Base-by-base conservation (phyloP, 352 stramenopile genomes). In the Peronospora tabacina region DNA sequence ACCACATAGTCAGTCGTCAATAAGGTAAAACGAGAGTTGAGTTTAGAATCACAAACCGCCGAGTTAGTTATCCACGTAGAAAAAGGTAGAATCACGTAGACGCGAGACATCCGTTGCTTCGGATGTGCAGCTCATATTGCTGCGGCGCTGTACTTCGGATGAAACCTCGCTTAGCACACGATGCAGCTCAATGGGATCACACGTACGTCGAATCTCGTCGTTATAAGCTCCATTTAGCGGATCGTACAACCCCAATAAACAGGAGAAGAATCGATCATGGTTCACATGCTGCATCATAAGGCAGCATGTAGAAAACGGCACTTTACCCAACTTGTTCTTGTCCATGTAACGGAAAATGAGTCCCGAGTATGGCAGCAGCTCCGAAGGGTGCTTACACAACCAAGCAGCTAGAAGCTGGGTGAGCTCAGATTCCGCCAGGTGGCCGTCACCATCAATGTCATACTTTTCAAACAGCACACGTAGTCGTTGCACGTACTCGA, bases 321-420 rank as follows among this genome's bases (percentile, higher is more conserved):
- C 75, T 16, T 78, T 74, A 33, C 82, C 82, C 16, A 93, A 44
- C 12, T 76, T 67, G 51, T 82, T 88, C 56, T 93, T 93, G 63
- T 93, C 82, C 82, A 93, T 90, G 56, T 93, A 93, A 2, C 82
- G 73, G 65, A 90, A 90, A 29, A 93, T 87, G 26, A 88, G 79
- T 20, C 79, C 71, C 40, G 79, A 85, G 22, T 82, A 88, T 16
- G 79, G 78, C 32, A 90, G 55, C 26, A 93, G 47, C 52, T 90
- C 77, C 7, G 72, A 87, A 29, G 77, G 73, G 42, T 88, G 82
- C 54, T 90, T 90, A 53, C 76, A 89, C 34, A 89, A 70, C 82
- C 82, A 93, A 33, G 88, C 82, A 9, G 82, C 72, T 10, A 93
- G 41, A 49, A 93, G 87, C 24, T 72, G 58, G 9, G 90, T 68